Conservation (phyloP, 176 grass and related monocot species). For the Bonia amplexicaulis region DNA sequence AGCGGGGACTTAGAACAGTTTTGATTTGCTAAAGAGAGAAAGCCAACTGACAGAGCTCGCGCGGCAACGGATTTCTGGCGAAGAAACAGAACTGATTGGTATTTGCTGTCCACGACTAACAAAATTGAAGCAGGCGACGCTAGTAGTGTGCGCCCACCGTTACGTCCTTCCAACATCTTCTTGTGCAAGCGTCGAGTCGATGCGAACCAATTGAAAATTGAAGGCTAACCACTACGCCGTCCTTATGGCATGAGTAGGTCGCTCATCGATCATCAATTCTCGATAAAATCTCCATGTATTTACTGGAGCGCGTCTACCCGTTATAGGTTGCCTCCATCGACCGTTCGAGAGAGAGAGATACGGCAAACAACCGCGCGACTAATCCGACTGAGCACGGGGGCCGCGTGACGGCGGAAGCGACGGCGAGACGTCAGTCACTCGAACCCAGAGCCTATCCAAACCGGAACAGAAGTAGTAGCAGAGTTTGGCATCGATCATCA, state of each 20-base stretch:
- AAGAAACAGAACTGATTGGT: background rate
- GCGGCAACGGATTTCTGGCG: background rate
- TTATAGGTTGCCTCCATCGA: background rate
- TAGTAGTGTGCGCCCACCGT: background rate
- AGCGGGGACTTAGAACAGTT: too few relatives aligned
- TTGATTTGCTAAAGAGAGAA: background rate
- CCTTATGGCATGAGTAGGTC: background rate
- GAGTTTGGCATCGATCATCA: background rate
- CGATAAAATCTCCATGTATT: background rate
- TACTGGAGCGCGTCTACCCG: background rate
- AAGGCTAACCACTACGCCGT: background rate
- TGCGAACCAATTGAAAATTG: background rate
- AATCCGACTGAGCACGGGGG: background rate
- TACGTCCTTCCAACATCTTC: background rate
- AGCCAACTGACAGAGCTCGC: background rate
- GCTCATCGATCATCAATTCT: background rate
- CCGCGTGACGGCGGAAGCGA: slow-evolving; percentile 14
- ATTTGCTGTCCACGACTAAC: background rate
- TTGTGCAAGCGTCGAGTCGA: background rate
- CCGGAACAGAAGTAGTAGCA: background rate
- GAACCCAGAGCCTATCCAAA: slow-evolving; percentile 9
- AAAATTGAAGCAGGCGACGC: background rate
- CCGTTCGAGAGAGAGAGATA: too few relatives aligned
- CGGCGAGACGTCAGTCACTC: background rate
- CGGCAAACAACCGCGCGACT: too few relatives aligned